Evolutionary conservation across 192 early-diverging fungal species (phyloP).

Genomic region (Entomortierella parvispora): DNA sequence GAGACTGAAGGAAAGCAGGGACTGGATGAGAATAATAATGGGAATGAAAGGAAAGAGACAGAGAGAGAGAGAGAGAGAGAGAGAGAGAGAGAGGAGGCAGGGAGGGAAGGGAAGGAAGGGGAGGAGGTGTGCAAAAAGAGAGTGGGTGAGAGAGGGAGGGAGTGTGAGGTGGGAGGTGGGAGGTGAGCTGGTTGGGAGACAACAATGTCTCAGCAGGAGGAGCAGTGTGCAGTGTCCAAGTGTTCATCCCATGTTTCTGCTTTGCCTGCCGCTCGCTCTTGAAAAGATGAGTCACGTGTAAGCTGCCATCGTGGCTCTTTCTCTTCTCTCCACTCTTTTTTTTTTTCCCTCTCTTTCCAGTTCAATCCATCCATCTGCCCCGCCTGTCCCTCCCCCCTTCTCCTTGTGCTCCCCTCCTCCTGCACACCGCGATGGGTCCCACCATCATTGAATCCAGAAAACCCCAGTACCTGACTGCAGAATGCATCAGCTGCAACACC

Average conservation of each 20-base stretch:
- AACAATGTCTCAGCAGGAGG: too few relatives aligned
- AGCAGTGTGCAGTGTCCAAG: too few relatives aligned
- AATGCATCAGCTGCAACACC: slow-evolving; percentile 60
- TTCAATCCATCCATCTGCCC: neutral
- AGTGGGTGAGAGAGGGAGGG: neutral
- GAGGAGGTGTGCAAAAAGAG: neutral
- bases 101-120: neutral
- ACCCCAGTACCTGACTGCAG: slow-evolving; percentile 62
- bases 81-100: neutral
- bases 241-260: too few relatives aligned
- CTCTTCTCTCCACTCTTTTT: neutral
- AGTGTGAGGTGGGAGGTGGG: slow-evolving; percentile 3
- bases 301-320: neutral
- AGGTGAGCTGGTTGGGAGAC: too few relatives aligned
- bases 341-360: neutral
- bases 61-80: slow-evolving; percentile 7
- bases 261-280: too few relatives aligned
- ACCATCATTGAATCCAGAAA: slow-evolving; percentile 61
- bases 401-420: neutral
- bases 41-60: neutral
- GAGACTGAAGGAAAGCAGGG: neutral
- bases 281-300: too few relatives aligned
- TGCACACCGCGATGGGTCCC: slow-evolving; percentile 36
- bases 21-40: too few relatives aligned
- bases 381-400: neutral